phyloP scores from a whole-genome alignment of 768 basidiomycete genomes.

The Phanerochaete carnosa region DNA sequence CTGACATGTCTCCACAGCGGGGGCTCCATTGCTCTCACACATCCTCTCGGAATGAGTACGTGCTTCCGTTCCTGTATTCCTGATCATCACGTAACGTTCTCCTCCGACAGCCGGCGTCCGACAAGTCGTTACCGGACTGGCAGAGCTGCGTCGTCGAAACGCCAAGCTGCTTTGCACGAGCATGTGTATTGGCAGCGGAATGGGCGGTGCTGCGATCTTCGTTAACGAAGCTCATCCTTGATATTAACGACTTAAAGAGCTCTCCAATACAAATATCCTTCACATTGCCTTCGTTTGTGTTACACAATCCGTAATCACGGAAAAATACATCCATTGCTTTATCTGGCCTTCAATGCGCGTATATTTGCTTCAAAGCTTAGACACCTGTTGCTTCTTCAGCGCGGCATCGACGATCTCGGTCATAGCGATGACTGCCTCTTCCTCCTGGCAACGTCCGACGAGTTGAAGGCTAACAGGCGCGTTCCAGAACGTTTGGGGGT shows the following conservation, averaged over 20 bases:
- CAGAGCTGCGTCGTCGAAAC: slow-evolving; percentile 69
- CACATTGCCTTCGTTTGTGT: background rate
- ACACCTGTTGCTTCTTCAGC: slow-evolving; percentile 29
- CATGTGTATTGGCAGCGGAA: slow-evolving; percentile 81
- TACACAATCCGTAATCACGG: background rate
- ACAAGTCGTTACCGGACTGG: slow-evolving; percentile 86
- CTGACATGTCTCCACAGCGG: slow-evolving; percentile 47
- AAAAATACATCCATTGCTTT: background rate
- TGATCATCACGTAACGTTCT: slow-evolving; percentile 12
- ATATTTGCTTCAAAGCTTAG: background rate
- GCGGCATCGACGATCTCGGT: slow-evolving; percentile 61
- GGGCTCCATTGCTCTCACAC: slow-evolving; percentile 80
- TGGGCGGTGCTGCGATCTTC: slow-evolving; percentile 83
- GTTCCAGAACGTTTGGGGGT: slow-evolving; percentile 50
- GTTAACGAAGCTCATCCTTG: slow-evolving; percentile 53
- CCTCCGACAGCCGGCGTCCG: slow-evolving; percentile 67
- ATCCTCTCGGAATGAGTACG: slow-evolving; percentile 84
- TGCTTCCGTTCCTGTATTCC: background rate
- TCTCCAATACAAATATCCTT: too few relatives aligned
- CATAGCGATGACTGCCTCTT: slow-evolving; percentile 72
- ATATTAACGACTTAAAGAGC: background rate
- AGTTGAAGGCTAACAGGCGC: slow-evolving; percentile 67
- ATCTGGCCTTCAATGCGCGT: background rate
- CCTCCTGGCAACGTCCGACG: slow-evolving; percentile 67
- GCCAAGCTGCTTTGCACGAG: slow-evolving; percentile 77